Evolutionary conservation across 495 filamentous ascomycete genomes (phyloP).

Genomic region (Astrothelium macrocarpum): DNA sequence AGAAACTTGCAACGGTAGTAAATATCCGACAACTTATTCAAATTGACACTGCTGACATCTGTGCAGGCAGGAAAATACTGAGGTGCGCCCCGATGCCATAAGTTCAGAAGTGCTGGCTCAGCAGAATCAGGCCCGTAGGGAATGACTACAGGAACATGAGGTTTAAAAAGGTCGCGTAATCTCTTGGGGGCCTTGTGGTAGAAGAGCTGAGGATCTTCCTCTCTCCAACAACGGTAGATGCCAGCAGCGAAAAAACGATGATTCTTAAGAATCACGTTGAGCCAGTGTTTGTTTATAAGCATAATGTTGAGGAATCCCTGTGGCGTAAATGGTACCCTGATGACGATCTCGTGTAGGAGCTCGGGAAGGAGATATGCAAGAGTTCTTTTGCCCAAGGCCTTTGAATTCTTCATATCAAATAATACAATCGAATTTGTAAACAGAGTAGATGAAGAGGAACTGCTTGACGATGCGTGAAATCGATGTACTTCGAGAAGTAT

Average conservation of each 20-base stretch:
- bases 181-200: background rate
- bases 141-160: background rate
- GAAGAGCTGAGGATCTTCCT: background rate
- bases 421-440: too few relatives aligned
- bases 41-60: background rate
- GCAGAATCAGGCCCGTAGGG: background rate
- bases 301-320: background rate
- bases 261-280: background rate
- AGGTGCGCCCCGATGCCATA: background rate
- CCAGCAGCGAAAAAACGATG: background rate
- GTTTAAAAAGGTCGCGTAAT: background rate
- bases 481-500: too few relatives aligned
- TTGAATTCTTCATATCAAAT: background rate
- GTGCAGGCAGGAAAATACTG: background rate
- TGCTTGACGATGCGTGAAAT: too few relatives aligned
- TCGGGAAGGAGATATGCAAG: background rate
- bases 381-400: background rate
- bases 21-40: background rate
- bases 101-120: background rate
- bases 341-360: background rate
- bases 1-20: background rate
- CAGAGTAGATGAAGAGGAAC: too few relatives aligned
- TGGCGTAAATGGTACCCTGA: background rate
- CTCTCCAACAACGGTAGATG: background rate
- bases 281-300: background rate